Evolutionary conservation across 345 rosid species (phyloP).

Genomic region (Hibiscus mutabilis): DNA sequence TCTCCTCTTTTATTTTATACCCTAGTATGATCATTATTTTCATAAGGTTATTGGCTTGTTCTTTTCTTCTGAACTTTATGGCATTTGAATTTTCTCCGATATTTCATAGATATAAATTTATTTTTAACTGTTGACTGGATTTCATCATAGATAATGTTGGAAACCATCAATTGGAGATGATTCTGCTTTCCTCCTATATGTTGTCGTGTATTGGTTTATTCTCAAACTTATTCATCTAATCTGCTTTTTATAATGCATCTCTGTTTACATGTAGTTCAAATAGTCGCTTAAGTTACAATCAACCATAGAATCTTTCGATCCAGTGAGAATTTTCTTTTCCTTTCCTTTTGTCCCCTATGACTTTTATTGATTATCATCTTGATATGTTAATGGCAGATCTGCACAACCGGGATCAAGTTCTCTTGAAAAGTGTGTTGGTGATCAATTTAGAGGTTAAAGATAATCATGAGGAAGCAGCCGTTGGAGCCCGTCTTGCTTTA

Average conservation of each 20-base stretch:
- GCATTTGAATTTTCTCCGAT: not conserved
- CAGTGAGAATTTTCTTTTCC: not conserved
- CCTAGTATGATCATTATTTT: not conserved
- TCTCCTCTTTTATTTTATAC: not conserved
- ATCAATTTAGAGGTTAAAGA: conserved; percentile 97
- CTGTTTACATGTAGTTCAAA: not conserved
- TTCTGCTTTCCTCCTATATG: too few species aligned
- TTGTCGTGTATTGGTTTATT: not conserved
- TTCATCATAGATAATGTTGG: too few species aligned
- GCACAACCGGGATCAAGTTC: conserved; percentile 66
- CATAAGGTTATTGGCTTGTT: not conserved
- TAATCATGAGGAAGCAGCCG: conserved; percentile 94
- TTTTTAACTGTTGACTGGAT: too few species aligned
- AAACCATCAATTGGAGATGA: too few species aligned
- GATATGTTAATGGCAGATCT: conserved; percentile 47
- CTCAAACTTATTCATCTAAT: too few species aligned
- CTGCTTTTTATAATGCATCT: not conserved
- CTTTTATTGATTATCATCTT: not conserved
- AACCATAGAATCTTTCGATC: not conserved
- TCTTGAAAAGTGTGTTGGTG: conserved; percentile 62
- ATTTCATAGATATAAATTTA: not conserved
- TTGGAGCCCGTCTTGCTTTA: conserved; percentile 73
- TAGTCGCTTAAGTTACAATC: not conserved
- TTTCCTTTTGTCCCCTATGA: not conserved
- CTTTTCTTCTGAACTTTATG: not conserved